Evolutionary conservation across 2,329 filamentous ascomycete species (phyloP).

Genomic region (Colletotrichum kahawae): DNA sequence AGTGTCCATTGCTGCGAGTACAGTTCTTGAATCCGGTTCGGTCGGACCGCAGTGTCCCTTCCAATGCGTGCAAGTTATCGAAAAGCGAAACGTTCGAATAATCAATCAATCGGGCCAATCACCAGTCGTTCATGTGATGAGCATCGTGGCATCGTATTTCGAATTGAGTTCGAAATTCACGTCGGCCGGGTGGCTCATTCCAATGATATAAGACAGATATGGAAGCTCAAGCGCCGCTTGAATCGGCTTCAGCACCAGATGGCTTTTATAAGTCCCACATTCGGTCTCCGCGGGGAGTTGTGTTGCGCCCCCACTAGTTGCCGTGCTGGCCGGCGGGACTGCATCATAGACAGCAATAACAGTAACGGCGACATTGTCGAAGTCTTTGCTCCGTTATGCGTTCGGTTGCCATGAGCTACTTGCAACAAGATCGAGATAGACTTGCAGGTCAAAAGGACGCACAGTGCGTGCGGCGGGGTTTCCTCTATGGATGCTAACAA

Average conservation of each 20-base stretch:
- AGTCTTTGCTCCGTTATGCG: not conserved
- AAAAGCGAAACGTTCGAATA: not conserved
- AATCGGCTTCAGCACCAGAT: not conserved
- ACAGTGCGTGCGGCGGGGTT: too few species aligned
- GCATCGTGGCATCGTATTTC: accelerated
- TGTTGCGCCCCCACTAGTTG: not conserved
- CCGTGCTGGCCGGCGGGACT: not conserved
- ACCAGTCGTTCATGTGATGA: accelerated
- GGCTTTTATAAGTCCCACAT: not conserved
- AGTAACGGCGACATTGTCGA: not conserved
- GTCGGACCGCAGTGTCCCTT: not conserved
- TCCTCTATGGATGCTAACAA: too few species aligned
- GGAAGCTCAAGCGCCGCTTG: not conserved
- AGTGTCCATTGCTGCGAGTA: not conserved
- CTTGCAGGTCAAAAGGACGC: too few species aligned
- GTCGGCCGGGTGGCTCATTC: accelerated
- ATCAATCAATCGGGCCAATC: accelerated
- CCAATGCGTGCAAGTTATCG: not conserved
- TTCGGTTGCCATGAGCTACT: not conserved
- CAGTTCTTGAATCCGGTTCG: not conserved
- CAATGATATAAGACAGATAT: accelerated
- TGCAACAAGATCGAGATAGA: not conserved
- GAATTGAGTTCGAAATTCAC: not conserved
- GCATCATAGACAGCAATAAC: not conserved
- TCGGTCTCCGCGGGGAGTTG: not conserved